Percentiles rank a stretch among this genome's conserved stretches.
Conservation (phyloP, 371 early-diverging fungal genomes). For the Actinomucor elegans region DNA sequence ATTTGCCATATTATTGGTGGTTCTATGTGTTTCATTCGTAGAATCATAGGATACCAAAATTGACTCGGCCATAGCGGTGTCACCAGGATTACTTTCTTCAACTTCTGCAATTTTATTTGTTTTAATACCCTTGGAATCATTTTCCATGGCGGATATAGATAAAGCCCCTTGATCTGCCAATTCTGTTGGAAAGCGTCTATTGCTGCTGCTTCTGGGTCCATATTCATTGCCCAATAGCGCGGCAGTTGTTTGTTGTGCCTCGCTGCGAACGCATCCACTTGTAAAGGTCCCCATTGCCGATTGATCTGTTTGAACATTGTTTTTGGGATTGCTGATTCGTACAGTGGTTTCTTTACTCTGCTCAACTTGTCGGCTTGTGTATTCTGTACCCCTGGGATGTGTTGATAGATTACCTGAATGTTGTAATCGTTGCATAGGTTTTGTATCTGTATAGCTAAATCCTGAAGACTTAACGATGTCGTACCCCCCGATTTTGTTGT, state of each 20-base stretch:
- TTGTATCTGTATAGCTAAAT: no score
- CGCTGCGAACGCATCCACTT: conserved; percentile 18
- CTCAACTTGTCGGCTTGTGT: conserved; percentile 12
- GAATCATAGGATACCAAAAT: no score
- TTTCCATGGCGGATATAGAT: conserved; percentile 12
- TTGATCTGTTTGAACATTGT: conserved; percentile 3
- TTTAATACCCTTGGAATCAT: no score
- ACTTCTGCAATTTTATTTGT: no score
- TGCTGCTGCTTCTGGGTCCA: background rate
- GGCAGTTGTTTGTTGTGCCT: conserved; percentile 8
- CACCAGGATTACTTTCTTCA: no score
- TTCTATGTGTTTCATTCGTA: no score
- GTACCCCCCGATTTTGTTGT: no score
- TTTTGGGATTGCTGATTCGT: conserved; percentile 14
- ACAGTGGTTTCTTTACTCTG: conserved; percentile 8
- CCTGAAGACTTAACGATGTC: no score
- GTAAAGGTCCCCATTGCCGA: conserved; percentile 13
- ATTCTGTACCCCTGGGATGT: conserved; percentile 15
- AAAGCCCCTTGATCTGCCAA: conserved; percentile 11
- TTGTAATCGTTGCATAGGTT: conserved; percentile 14
- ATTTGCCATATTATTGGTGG: no score
- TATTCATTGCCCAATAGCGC: conserved; percentile 4
- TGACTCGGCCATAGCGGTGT: no score
- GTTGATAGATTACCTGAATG: conserved; percentile 11
- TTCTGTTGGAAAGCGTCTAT: conserved; percentile 11